Evolutionary conservation across 2,329 filamentous ascomycete species (phyloP), one percentile per base, ranked within the genome.

Genomic region (Trichophyton rubrum): DNA sequence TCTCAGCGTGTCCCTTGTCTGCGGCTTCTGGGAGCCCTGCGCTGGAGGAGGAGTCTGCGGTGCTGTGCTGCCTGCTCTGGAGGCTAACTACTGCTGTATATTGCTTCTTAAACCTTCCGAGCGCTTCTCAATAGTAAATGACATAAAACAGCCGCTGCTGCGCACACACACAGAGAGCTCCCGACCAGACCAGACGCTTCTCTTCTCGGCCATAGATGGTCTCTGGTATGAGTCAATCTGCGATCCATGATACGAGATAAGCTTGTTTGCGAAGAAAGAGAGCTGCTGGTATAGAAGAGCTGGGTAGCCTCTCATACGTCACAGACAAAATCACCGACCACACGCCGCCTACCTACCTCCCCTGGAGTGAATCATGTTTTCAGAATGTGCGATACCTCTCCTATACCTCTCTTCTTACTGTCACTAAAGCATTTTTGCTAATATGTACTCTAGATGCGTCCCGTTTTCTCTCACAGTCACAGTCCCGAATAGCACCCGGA

Each of bases 381-480:
- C 64, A 51, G 64, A 66, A 64, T 66, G 64, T 66, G 60, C 56
- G 63, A 58, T 27, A 17, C 1, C 27, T 30, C 4, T 17, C 41
- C 45, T 47, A 41, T 47, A 41, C 8, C 30, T 7, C 35, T 13
- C n/a, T 43, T 30, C 24, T 27, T 27, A n/a, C 40, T 56, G 20
- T 27, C 45, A 3, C 45, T 30, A 30, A 5, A 27, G 20, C 5
- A n/a, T 22, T 20, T 22, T 20, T 41, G 47, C 20, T 62, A 56
- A 51, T 56, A 27, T 38, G 13, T 6, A 40, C 47, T 47, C 38
- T 47, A 96, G 93, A 97, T 86, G 93, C 93, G 69, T 97, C 92
- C 67, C 87, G 87, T 68, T 99, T 99, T 74, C 85, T 99, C 68
- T 89, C 91, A 63, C 93, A 97, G 82, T 96, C 91, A 66, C 91